These are phyloP conservation scores for Helminthosporium solani DNA, from an alignment of 2,329 filamentous ascomycete genomes.

Conservation along the genomic window DNA sequence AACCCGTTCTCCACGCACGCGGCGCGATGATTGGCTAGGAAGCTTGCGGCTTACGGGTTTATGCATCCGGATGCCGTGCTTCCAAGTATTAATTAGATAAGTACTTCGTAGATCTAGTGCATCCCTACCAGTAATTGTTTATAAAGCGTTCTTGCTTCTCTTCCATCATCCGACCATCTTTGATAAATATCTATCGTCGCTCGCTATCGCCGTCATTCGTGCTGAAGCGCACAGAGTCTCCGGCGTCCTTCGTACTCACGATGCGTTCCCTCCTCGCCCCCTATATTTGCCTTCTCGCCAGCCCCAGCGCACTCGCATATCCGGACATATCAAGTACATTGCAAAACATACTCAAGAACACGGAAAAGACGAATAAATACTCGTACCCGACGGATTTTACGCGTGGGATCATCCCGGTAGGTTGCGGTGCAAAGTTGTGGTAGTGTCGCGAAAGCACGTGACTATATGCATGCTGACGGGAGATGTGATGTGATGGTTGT, in stretches of 20 bases:
- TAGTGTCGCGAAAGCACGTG: not conserved
- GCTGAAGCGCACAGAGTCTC: not conserved
- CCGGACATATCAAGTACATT: slow-evolving; percentile 49
- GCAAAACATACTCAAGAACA: slow-evolving; percentile 58
- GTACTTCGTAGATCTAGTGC: not conserved
- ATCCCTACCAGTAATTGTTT: not conserved
- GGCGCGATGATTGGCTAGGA: slow-evolving; percentile 10
- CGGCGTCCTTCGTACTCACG: not conserved
- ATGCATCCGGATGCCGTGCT: not conserved
- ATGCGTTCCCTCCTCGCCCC: slow-evolving; percentile 20
- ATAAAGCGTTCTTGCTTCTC: not conserved
- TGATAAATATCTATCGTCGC: not conserved
- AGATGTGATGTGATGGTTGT: not conserved
- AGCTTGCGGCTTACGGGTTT: slow-evolving; percentile 4
- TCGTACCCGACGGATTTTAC: slow-evolving; percentile 63
- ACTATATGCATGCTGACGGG: slow-evolving; percentile 1
- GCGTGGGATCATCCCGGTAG: slow-evolving; percentile 58
- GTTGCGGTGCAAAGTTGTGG: slow-evolving; percentile 12
- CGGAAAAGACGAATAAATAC: slow-evolving; percentile 54
- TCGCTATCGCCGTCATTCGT: not conserved
- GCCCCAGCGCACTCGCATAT: slow-evolving; percentile 31
- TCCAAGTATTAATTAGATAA: slow-evolving; percentile 1
- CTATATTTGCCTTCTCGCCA: slow-evolving; percentile 16
- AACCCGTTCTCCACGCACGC: slow-evolving; percentile 4
- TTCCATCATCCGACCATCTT: not conserved